A percentile compares a stretch with the other conserved stretches of the same genome.
phyloP scores from a whole-genome alignment of 2,329 filamentous ascomycete genomes.

The Penicillium crustosum region DNA sequence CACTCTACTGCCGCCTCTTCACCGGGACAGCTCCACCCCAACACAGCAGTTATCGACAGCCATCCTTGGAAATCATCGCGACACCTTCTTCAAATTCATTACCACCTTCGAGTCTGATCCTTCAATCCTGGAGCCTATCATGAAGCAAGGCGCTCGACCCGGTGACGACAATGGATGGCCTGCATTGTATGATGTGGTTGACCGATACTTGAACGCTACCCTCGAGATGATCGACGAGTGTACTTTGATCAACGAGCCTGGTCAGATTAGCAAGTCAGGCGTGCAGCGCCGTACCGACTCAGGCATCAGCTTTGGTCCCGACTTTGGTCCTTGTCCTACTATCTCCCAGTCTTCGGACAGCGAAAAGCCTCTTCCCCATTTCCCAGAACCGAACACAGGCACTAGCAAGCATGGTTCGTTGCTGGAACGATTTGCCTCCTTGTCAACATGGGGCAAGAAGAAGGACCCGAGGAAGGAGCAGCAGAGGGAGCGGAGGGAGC shows the following conservation, averaged over 20 bases:
- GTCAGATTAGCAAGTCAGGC: slow-evolving; percentile 34
- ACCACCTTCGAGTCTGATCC: slow-evolving; percentile 56
- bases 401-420: slow-evolving; percentile 45
- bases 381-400: slow-evolving; percentile 28
- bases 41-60: slow-evolving; percentile 54
- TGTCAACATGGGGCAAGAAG: slow-evolving; percentile 17
- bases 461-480: slow-evolving; percentile 17
- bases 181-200: slow-evolving; percentile 48
- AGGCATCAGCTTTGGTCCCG: slow-evolving; percentile 58
- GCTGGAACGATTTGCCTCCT: slow-evolving; percentile 57
- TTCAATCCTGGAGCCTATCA: slow-evolving; percentile 53
- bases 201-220: slow-evolving; percentile 59
- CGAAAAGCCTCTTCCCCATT: slow-evolving; percentile 46
- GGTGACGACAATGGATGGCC: slow-evolving; percentile 60
- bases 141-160: slow-evolving; percentile 52
- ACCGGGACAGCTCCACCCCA: slow-evolving; percentile 45
- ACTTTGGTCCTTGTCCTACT: slow-evolving; percentile 47
- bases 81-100: slow-evolving; percentile 64
- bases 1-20: slow-evolving; percentile 62
- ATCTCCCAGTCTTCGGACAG: slow-evolving; percentile 17
- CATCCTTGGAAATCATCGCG: slow-evolving; percentile 58
- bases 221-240: slow-evolving; percentile 64
- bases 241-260: slow-evolving; percentile 48
- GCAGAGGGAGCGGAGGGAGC: not conserved
- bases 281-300: slow-evolving; percentile 52